These are phyloP conservation scores for Maudiozyma bulderi DNA, from an alignment of 805 yeast genomes.

Conservation along the genomic window DNA sequence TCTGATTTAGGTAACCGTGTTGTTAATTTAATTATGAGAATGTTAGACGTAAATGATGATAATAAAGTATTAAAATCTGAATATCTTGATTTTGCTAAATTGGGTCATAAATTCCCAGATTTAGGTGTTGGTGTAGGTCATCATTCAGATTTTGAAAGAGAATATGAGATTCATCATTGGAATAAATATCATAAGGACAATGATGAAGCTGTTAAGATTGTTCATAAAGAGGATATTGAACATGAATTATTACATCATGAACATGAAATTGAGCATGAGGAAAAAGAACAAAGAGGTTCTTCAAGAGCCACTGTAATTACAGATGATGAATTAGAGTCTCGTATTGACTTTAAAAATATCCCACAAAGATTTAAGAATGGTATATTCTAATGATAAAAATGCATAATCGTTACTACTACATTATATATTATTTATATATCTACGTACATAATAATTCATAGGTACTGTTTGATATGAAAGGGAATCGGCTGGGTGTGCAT, in stretches of 20 bases:
- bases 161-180: slow-evolving; percentile 95
- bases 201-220: slow-evolving; percentile 73
- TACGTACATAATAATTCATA: neutral
- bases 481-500: no score
- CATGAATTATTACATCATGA: slow-evolving; percentile 79
- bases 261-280: slow-evolving; percentile 65
- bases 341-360: slow-evolving; percentile 30
- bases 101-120: slow-evolving; percentile 77
- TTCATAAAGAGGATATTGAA: slow-evolving; percentile 83
- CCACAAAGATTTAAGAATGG: slow-evolving; percentile 32
- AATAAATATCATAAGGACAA: slow-evolving; percentile 59
- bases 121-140: slow-evolving; percentile 91
- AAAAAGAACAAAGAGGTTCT: slow-evolving; percentile 28
- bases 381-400: slow-evolving; percentile 7
- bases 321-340: slow-evolving; percentile 33
- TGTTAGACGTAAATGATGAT: slow-evolving; percentile 61
- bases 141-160: slow-evolving; percentile 86
- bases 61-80: slow-evolving; percentile 58
- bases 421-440: neutral
- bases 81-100: slow-evolving; percentile 50
- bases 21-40: slow-evolving; percentile 40
- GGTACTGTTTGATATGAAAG: neutral
- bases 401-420: neutral
- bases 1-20: slow-evolving; percentile 47
- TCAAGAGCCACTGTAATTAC: slow-evolving; percentile 30